phyloP scores from a whole-genome alignment of 164 flowering plant species.

The Magnolia kwangsiensis region DNA sequence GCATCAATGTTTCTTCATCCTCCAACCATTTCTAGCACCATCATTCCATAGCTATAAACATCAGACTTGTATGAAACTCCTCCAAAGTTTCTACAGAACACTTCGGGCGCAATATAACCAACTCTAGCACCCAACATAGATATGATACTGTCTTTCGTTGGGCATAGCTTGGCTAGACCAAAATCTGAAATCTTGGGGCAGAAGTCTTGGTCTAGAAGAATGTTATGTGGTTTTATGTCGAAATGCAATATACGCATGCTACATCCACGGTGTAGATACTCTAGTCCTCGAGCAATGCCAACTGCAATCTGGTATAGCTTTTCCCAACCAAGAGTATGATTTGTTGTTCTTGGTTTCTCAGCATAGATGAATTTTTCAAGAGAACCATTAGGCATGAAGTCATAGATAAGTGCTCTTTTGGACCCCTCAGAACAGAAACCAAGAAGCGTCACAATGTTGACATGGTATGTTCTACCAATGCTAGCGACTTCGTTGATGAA shows the following conservation, averaged over 20 bases:
- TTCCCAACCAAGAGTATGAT: background rate
- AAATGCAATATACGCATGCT: slow-evolving; percentile 9
- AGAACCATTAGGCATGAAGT: slow-evolving; percentile 11
- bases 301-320: background rate
- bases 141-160: background rate
- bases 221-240: slow-evolving; percentile 15
- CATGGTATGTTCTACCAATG: slow-evolving; percentile 13
- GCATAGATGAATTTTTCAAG: slow-evolving; percentile 8
- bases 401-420: slow-evolving; percentile 11
- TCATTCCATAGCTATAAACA: slow-evolving; percentile 13
- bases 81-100: slow-evolving; percentile 5
- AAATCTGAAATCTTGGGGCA: slow-evolving; percentile 15
- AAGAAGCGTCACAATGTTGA: background rate
- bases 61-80: slow-evolving; percentile 6
- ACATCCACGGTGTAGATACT: slow-evolving; percentile 13
- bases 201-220: slow-evolving; percentile 5
- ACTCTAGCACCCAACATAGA: slow-evolving; percentile 4
- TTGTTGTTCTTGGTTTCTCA: too few species aligned
- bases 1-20: background rate
- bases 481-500: slow-evolving; percentile 10
- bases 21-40: slow-evolving; percentile 13
- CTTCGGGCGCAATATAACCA: slow-evolving; percentile 13
- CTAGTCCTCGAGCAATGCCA: slow-evolving; percentile 6
- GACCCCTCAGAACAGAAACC: slow-evolving; percentile 4
- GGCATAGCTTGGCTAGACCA: slow-evolving; percentile 11